phyloP scores from a whole-genome alignment of 164 flowering plant genomes.

The Vitis rupestris region DNA sequence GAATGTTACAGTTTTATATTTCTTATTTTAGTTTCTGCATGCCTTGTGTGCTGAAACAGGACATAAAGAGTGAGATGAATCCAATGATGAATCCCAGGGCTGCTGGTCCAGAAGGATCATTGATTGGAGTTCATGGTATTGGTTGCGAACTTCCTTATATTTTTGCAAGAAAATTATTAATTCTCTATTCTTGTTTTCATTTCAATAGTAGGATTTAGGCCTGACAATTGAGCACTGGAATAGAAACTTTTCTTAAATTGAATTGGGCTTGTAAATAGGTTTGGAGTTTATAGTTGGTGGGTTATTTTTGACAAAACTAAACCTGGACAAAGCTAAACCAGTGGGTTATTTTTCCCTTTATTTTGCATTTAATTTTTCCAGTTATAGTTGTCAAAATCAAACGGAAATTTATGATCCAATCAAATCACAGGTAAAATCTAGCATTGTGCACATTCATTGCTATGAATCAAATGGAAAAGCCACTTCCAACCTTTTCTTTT shows the following conservation, averaged over 20 bases:
- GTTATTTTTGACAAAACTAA: not conserved
- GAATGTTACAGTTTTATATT: not conserved
- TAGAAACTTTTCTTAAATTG: not conserved
- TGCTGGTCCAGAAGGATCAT: conserved; percentile 73
- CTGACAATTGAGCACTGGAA: not conserved
- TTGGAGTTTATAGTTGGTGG: not conserved
- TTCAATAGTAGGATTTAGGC: not conserved
- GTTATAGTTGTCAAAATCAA: too few relatives aligned
- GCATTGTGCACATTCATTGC: too few relatives aligned
- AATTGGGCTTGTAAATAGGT: not conserved
- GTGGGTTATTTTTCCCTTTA: not conserved
- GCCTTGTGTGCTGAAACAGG: conserved; percentile 42
- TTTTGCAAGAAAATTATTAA: not conserved
- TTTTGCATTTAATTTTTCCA: too few relatives aligned
- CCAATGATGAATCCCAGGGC: conserved; percentile 61
- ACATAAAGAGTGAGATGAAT: conserved; percentile 64
- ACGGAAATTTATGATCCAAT: too few relatives aligned
- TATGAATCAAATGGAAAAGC: too few relatives aligned
- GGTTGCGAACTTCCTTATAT: not conserved
- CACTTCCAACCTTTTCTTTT: too few relatives aligned
- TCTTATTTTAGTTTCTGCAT: conserved; percentile 1
- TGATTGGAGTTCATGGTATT: conserved; percentile 77
- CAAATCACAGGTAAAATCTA: too few relatives aligned
- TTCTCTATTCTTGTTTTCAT: not conserved
- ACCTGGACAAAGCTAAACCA: not conserved